These are phyloP conservation scores for Amanita molliuscula DNA, from an alignment of 768 basidiomycete species.

Conservation along the genomic window DNA sequence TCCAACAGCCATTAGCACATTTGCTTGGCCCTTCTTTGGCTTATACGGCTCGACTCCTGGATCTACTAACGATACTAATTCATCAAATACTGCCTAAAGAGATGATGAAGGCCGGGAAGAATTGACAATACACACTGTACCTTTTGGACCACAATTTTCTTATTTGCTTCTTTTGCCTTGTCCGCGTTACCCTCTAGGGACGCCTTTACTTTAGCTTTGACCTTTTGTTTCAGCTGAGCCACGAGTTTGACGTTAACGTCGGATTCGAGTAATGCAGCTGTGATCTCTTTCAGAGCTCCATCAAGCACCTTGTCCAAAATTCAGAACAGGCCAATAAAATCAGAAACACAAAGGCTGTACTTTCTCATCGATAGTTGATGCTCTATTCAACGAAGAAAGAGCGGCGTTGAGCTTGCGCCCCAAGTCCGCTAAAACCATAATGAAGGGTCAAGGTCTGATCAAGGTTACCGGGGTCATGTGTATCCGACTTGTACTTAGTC, in stretches of 20 bases:
- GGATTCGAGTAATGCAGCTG: conserved; percentile 85
- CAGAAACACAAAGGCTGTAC: conserved; percentile 26
- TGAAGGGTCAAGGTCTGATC: background rate
- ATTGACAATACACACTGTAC: conserved; percentile 16
- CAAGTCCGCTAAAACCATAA: conserved; percentile 94
- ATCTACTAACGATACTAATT: conserved; percentile 90
- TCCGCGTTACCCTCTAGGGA: conserved; percentile 58
- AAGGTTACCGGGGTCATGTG: background rate
- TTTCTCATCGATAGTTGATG: conserved; percentile 86
- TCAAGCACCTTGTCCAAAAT: conserved; percentile 66
- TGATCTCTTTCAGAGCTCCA: conserved; percentile 89
- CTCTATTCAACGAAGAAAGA: conserved; percentile 79
- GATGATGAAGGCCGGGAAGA: background rate
- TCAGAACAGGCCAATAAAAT: conserved; percentile 3
- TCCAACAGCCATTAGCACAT: conserved; percentile 97
- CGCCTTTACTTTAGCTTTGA: conserved; percentile 84
- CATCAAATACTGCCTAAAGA: conserved; percentile 86
- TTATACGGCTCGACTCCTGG: conserved; percentile 94
- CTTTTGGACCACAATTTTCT: conserved; percentile 88
- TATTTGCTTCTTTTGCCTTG: conserved; percentile 70
- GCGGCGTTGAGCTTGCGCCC: conserved; percentile 92
- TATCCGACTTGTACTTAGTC: background rate
- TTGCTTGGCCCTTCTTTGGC: conserved; percentile 88
- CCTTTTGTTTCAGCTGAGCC: conserved; percentile 74
- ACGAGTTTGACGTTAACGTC: conserved; percentile 99